Base-by-base conservation (phyloP, 2,329 filamentous ascomycete species). In the Cytospora paraplurivora region DNA sequence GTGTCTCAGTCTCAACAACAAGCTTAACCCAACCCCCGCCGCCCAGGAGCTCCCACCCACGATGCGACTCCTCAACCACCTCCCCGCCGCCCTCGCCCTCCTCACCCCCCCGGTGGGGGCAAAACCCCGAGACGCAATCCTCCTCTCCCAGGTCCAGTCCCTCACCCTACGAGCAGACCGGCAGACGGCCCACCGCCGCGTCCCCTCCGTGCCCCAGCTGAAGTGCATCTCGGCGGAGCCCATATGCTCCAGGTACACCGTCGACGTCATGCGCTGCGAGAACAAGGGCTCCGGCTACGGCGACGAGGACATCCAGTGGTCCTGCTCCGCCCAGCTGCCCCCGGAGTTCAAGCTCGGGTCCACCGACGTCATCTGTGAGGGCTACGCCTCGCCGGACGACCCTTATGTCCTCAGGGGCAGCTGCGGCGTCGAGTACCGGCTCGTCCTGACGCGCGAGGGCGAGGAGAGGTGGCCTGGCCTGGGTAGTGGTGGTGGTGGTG, bases 301-400 rank as follows among this genome's bases (percentile, higher is more conserved):
- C 67, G 74, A 79, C 51, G 88, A 95, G 76, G 90, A 97, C 73
- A 83, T 97, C 44, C 89, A 97, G 77, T 99, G 94, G 94, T 91
- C 91, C 34, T 99, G 94, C 77, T 86, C 86, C 6, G 85, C 87
- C 0, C 75, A 77, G 1, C 75, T 89, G 17, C 87, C 87, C 0
- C 77, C 81, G 27, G 84, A 88, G 71, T 81, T 89, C 67, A 85
- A 84, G 76, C 85, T 98, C 34, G 93, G 92, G 63, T 84, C 85
- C 66, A 97, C 94, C 12, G 93, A 98, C 67, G 94, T 98, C 62
- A 81, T 93, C 12, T 99, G 95, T 76, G 94, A 99, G 73, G 94
- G 95, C 12, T 98, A 97, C 77, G 80, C 85, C 63, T 82, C 79
- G 15, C 77, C 88, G 0, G 86, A 94, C 54, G 95, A 98, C 74